Evolutionary conservation across 208 protist genomes (phyloP), one percentile per base, ranked within the genome.

Genomic region (Tritrichomonas musculus): DNA sequence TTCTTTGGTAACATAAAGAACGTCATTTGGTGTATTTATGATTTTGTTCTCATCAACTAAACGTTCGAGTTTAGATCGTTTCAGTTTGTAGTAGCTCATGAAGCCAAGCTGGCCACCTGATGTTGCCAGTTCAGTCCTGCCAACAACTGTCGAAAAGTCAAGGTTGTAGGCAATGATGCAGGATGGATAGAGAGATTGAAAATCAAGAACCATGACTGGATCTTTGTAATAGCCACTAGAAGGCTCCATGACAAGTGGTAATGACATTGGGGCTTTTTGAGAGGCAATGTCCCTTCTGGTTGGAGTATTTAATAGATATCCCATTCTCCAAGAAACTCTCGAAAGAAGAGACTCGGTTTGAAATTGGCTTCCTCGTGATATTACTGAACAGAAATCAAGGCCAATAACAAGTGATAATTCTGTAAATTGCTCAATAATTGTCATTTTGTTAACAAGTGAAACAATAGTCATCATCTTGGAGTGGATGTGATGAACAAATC

Each of bases 211-310:
- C 14, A 88, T n/a, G 57, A 88, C 77, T 20, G 77, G 77, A 39
- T 88, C 47, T 22, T 25, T 14, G 57, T 88, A 88, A 57, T 39
- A 88, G 2, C 77, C 77, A 39, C 77, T 88, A 0, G 27, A 17
- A 33, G 77, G 77, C 27, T 88, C 77, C 77, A 88, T 88, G 9
- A 88, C 77, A 39, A 88, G 39, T 27, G 77, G 77, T 2, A 57
- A 20, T 39, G 27, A 27, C 77, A 88, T 88, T 88, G 77, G 77
- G 14, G 77, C 77, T 88, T 47, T 88, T 88, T 88, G 77, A 9
- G n/a, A 5, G 0, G 47, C 11, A 33, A 88, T n/a, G 11, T 88
- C 47, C 5, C n/a, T 39, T 39, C 77, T 53, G 0, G 77, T 88
- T 88, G 77, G 77, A n/a, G 41, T 57, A 20, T 44, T 20, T 53